phyloP scores from a whole-genome alignment of 1,284 basidiomycete species.

The Pseudozyma flocculosa region DNA sequence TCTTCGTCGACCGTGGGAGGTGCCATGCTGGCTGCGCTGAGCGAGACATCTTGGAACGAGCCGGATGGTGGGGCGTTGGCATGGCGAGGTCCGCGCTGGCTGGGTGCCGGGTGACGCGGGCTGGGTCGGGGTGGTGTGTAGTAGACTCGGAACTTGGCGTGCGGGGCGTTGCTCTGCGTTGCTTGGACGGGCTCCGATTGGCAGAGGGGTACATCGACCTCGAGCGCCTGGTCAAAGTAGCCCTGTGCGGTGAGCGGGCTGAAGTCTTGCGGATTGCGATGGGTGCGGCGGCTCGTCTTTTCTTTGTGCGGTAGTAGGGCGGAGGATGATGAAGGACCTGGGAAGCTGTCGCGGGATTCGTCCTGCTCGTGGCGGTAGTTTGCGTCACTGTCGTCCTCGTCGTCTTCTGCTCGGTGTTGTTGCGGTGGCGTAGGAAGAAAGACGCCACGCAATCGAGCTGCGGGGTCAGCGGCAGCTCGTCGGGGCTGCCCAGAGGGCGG shows the following conservation, averaged over 20 bases:
- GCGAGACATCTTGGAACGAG: not conserved
- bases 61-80: no score
- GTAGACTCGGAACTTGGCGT: conserved; percentile 59
- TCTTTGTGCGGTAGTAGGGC: no score
- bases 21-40: not conserved
- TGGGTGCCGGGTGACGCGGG: no score
- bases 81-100: conserved; percentile 1
- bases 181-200: not conserved
- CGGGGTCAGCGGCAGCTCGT: no score
- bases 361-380: not conserved
- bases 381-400: conserved; percentile 1
- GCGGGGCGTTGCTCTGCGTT: not conserved
- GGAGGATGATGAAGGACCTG: not conserved
- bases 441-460: no score
- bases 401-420: conserved; percentile 1
- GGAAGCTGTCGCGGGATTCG: not conserved
- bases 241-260: conserved; percentile 43
- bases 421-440: conserved; percentile 1
- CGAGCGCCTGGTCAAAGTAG: conserved; percentile 51
- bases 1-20: conserved; percentile 7
- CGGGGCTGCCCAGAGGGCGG: no score
- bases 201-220: conserved; percentile 46
- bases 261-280: conserved; percentile 1
- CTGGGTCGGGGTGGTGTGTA: no score
- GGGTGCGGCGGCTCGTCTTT: no score